Evolutionary conservation across 2,329 filamentous ascomycete species (phyloP), one percentile per base, ranked within the genome.

Genomic region (Colletotrichum higginsianum): DNA sequence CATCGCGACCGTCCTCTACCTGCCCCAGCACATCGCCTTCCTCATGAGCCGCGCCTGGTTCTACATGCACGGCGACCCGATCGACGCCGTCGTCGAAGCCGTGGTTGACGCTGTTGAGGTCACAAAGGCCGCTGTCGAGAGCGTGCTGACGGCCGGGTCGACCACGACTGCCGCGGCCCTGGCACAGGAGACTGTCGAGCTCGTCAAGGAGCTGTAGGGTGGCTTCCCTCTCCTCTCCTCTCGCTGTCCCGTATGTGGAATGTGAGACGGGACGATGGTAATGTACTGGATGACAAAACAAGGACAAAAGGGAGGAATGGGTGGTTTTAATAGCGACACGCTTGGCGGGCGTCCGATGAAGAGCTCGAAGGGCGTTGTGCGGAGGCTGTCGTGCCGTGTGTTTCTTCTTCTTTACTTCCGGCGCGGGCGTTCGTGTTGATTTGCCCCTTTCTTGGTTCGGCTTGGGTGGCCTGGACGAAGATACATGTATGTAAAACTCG

Each of bases 1-100:
- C 78, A 95, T 97, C 79, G 96, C 95, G 76, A 91, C 92, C 64
- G 92, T 94, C 75, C 91, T 98, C 75, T 99, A 99, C 86, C 93
- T 99, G 21, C 96, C 96, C 13, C 93, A 97, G 79, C 96, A 98
- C 84, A 85, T 98, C 78, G 88, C 90, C 78, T 92, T 94, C 80
- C 92, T 99, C 77, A 89, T 92, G 79, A 90, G 91, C 80, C 93
- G 96, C 80, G 92, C 94, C 65, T 97, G 94, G 90, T 99, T 98
- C 87, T 99, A 99, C 87, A 94, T 94, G 82, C 92, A 92, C 75
- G 96, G 96, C 76, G 95, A 98, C 79, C 88, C 90, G 76, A 87
- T 86, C 71, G 85, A 87, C 69, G 82, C 87, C 53, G 69, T 67
- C n/a, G 65, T 67, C 75, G 96, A 96, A 75, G 95, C 98, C 79